A percentile compares a stretch with the other conserved stretches of the same genome.
Evolutionary conservation across 345 rosid species (phyloP).

Genomic region (Dovyalis caffra): DNA sequence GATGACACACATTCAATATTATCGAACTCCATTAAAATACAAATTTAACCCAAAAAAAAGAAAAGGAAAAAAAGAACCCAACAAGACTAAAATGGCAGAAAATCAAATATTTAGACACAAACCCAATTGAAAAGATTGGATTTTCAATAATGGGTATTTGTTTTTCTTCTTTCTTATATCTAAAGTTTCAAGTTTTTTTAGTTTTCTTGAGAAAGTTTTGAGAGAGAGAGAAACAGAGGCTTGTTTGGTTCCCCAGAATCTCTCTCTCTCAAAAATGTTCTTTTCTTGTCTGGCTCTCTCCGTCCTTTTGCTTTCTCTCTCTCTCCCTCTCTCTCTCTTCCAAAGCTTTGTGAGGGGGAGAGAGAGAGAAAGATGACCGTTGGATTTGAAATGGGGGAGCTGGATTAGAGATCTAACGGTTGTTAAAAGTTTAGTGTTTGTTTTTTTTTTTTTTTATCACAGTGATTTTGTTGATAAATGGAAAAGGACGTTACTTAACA

Average conservation of each 20-base stretch:
- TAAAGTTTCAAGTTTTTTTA: not conserved
- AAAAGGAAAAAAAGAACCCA: too few species aligned
- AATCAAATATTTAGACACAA: not conserved
- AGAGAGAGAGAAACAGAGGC: not conserved
- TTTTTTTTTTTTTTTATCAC: not conserved
- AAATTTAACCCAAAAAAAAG: not conserved
- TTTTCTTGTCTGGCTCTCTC: slow-evolving; percentile 4
- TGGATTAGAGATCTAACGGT: slow-evolving; percentile 7
- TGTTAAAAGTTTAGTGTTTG: not conserved
- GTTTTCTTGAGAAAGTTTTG: not conserved
- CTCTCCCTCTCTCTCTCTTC: not conserved
- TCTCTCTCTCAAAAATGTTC: not conserved
- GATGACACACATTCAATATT: slow-evolving; percentile 77
- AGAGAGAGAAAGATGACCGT: slow-evolving; percentile 3
- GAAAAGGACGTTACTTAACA: not conserved
- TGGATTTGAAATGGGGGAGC: not conserved
- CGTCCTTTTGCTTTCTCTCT: not conserved
- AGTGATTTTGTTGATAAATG: not conserved
- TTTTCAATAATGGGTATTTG: not conserved
- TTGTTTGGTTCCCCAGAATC: not conserved
- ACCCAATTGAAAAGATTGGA: not conserved
- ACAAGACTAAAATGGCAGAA: not conserved
- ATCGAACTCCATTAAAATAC: slow-evolving; percentile 61
- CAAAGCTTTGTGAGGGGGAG: not conserved
- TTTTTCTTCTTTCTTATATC: not conserved